Evolutionary conservation across 768 basidiomycete species (phyloP).

Genomic region (Leccinellum albellum): DNA sequence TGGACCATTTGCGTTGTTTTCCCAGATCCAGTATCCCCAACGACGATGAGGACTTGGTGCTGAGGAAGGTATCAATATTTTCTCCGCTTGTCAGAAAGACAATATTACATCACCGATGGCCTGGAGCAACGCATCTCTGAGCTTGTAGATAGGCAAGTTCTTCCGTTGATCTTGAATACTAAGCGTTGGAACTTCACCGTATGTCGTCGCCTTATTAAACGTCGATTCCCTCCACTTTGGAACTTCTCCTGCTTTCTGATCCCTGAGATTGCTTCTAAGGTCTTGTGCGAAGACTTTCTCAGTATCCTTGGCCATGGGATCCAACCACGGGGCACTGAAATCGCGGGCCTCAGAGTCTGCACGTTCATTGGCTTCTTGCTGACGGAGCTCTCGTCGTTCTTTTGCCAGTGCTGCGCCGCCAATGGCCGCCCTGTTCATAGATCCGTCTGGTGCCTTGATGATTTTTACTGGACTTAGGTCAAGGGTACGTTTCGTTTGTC

Average conservation of each 20-base stretch:
- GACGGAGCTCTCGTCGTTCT: conserved; percentile 89
- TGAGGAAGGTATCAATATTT: conserved; percentile 16
- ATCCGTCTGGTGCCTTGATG: conserved; percentile 97
- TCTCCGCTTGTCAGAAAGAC: not conserved
- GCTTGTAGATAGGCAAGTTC: conserved; percentile 91
- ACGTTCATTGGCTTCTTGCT: conserved; percentile 91
- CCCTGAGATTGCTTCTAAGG: conserved; percentile 73
- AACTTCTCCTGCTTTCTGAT: conserved; percentile 77
- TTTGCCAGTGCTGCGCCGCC: conserved; percentile 92
- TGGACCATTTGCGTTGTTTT: conserved; percentile 99
- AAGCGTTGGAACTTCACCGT: conserved; percentile 85
- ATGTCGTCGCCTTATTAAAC: conserved; percentile 94
- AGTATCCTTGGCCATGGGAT: conserved; percentile 89
- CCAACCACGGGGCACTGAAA: conserved; percentile 95
- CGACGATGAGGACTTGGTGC: conserved; percentile 94
- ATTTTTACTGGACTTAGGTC: conserved; percentile 97
- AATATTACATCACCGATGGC: conserved; percentile 81
- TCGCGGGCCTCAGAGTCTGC: conserved; percentile 94
- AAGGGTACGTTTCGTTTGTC: conserved; percentile 93
- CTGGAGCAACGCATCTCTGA: conserved; percentile 83
- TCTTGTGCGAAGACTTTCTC: conserved; percentile 95
- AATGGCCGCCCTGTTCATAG: conserved; percentile 91
- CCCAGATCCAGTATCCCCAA: conserved; percentile 97
- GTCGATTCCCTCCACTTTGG: conserved; percentile 90
- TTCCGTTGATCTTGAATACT: conserved; percentile 93